Conservation (phyloP, 2,329 filamentous ascomycete genomes). For the Talaromyces verruculosus region DNA sequence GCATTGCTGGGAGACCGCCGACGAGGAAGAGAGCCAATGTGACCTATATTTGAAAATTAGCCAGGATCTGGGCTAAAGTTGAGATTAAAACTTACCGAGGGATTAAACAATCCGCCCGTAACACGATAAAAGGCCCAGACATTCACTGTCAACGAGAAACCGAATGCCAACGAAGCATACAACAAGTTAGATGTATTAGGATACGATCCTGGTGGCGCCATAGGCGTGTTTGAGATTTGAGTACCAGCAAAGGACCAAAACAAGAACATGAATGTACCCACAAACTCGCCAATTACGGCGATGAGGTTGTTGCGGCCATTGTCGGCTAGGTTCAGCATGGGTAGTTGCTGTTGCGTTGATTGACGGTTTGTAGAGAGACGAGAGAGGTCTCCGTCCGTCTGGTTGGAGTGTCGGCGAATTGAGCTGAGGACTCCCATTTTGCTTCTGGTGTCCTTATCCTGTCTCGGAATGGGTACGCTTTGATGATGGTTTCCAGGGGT, state of each 20-base stretch:
- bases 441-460: not conserved
- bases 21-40: slow-evolving; percentile 62
- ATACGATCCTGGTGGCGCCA: slow-evolving; percentile 32
- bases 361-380: slow-evolving; percentile 25
- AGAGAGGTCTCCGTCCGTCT: not conserved
- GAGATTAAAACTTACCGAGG: slow-evolving; percentile 36
- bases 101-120: slow-evolving; percentile 55
- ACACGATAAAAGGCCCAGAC: slow-evolving; percentile 57
- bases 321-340: slow-evolving; percentile 38
- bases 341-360: slow-evolving; percentile 27
- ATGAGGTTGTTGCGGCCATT: slow-evolving; percentile 47
- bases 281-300: slow-evolving; percentile 51
- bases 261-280: slow-evolving; percentile 54
- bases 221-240: slow-evolving; percentile 47
- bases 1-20: slow-evolving; percentile 56
- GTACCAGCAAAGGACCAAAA: slow-evolving; percentile 51
- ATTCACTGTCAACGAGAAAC: slow-evolving; percentile 52
- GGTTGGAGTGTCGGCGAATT: not conserved
- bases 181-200: slow-evolving; percentile 41
- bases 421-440: slow-evolving; percentile 14
- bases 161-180: slow-evolving; percentile 48
- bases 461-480: not conserved
- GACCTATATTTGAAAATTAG: slow-evolving; percentile 35
- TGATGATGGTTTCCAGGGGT: not conserved
- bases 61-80: not conserved